phyloP scores from a whole-genome alignment of 345 rosid species.

The Melaleuca quinquenervia region DNA sequence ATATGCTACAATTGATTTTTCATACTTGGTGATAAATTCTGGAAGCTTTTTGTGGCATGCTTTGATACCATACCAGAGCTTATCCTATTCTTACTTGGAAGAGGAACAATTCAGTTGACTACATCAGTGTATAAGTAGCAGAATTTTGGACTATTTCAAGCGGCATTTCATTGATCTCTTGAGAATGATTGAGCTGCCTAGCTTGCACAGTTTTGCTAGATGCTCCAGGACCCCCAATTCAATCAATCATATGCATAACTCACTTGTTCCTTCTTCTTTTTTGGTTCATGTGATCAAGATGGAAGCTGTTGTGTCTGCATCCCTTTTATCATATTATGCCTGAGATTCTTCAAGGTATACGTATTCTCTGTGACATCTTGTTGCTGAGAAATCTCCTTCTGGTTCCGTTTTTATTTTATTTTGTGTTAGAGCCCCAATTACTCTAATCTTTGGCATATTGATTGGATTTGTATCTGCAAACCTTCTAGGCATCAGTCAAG shows the following conservation, averaged over 20 bases:
- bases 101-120: neutral
- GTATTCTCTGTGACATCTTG: neutral
- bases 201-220: neutral
- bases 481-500: neutral
- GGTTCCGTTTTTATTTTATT: neutral
- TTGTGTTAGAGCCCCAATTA: neutral
- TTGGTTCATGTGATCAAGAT: neutral
- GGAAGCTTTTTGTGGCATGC: neutral
- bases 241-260: fast-evolving
- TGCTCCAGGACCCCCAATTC: neutral
- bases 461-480: neutral
- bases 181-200: neutral
- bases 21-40: neutral
- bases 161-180: neutral
- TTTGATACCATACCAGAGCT: neutral
- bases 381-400: neutral
- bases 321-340: neutral
- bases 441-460: neutral
- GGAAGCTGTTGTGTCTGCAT: neutral
- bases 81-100: neutral
- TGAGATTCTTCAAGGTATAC: neutral
- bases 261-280: neutral
- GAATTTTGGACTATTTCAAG: neutral
- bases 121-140: neutral
- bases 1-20: neutral